Conservation (phyloP, 768 basidiomycete genomes). For the Russula abietina region DNA sequence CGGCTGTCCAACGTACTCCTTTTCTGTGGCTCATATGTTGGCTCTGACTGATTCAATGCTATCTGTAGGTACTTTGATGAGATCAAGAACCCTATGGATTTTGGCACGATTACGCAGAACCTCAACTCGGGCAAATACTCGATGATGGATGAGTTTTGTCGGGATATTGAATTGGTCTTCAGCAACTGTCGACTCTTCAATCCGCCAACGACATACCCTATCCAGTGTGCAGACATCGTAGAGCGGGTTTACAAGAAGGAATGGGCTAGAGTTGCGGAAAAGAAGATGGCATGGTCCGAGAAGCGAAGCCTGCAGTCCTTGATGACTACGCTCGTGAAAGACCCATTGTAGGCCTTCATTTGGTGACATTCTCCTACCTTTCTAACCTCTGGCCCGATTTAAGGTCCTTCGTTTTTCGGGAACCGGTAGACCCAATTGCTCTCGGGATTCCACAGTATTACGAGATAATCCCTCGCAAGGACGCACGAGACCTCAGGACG, state of each 20-base stretch:
- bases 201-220: constrained; percentile 69
- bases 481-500: constrained; percentile 79
- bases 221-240: constrained; percentile 61
- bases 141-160: constrained; percentile 75
- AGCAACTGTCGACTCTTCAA: constrained; percentile 92
- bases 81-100: constrained; percentile 90
- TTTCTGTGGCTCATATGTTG: background rate
- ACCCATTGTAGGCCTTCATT: constrained; percentile 48
- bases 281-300: constrained; percentile 68
- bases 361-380: constrained; percentile 9
- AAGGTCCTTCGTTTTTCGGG: constrained; percentile 73
- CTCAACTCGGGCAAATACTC: constrained; percentile 61
- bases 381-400: background rate
- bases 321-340: constrained; percentile 62
- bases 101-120: constrained; percentile 71
- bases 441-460: constrained; percentile 85
- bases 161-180: constrained; percentile 78
- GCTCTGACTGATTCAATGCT: constrained; percentile 12
- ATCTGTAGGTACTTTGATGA: constrained; percentile 78
- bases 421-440: constrained; percentile 82
- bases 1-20: constrained; percentile 84
- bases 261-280: constrained; percentile 73
- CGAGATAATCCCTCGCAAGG: constrained; percentile 75
- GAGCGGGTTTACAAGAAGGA: constrained; percentile 78
- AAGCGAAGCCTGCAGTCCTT: constrained; percentile 71